A percentile compares a stretch with the other conserved stretches of the same genome.
These are phyloP conservation scores for Salicornia ramosissima DNA, from an alignment of 148 eudicot species.

Conservation along the genomic window DNA sequence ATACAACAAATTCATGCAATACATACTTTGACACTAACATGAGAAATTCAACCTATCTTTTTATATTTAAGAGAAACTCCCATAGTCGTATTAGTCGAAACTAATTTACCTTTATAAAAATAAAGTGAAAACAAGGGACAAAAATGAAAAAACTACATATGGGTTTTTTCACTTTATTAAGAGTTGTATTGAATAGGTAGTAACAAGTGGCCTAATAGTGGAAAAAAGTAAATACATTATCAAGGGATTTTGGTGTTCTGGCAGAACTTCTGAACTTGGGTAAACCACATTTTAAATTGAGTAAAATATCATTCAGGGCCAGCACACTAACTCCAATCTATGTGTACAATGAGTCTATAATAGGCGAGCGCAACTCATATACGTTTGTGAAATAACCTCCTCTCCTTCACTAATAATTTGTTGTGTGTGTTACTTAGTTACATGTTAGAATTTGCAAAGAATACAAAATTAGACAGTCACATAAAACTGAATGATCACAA, in stretches of 20 bases:
- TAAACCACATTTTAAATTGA: not conserved
- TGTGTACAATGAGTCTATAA: not conserved
- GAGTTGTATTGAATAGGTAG: not conserved
- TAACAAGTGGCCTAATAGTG: not conserved
- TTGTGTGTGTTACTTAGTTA: not conserved
- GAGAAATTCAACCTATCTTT: no score
- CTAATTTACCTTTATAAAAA: no score
- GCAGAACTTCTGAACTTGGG: not conserved
- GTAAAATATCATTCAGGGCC: not conserved
- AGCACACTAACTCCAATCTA: not conserved
- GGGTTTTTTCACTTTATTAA: no score
- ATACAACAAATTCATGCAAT: not conserved
- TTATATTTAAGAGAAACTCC: no score
- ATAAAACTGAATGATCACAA: not conserved
- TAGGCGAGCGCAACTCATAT: not conserved
- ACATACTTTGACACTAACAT: not conserved
- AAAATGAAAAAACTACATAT: no score
- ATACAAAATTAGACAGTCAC: not conserved
- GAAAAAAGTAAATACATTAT: not conserved
- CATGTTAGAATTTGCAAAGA: not conserved
- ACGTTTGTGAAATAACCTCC: not conserved
- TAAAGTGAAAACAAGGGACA: no score
- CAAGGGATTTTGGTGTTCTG: not conserved
- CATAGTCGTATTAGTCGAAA: no score
- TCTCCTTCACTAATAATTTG: not conserved